Base-by-base conservation (phyloP, 257 asterid species). In the Forsythia viridissima region DNA sequence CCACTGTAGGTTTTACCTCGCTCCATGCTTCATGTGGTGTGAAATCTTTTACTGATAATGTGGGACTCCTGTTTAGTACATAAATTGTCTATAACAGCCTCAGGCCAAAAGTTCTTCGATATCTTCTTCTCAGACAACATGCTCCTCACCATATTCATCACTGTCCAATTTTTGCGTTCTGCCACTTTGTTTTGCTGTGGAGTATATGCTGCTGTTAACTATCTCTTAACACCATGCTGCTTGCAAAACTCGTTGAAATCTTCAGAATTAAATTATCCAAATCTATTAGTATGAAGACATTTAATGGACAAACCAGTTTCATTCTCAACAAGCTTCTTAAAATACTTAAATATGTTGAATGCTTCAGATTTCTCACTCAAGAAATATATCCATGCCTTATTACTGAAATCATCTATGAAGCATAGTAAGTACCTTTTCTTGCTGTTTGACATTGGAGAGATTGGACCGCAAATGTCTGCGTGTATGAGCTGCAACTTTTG, bases 401-500 rank as follows among this genome's bases (percentile, higher is more conserved):
- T 20, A 48, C 44, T 20, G 24, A 42, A 7, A 37, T 74, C 68
- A 55, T 74, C 77, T 10, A 52, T 16, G 2, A 74, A 38, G 12
- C 24, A 11, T 20, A 74, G 21, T 12, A 37, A 20, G 42, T 74
- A 74, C 52, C 20, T 51, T n/a, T 74, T 74, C 5, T 59, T 36
- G 3, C 48, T 39, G 5, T 12, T 8, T 48, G 77, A 8, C 12
- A 59, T 18, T 30, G 30, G 77, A 7, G 24, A n/a, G 7, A 51
- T 48, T 30, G 70, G 69, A 11, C 77, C 48, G 36, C 48, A 74
- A 8, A 74, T 8, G 42, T 74, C 77, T 57, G 66, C 66, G 66
- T 57, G 66, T 1, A 71, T 48, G n/a, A 57, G 66, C 5, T 57
- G 24, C 66, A 57, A 57, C 24, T 57, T 57, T n/a, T 57, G 1